These are phyloP conservation scores for Phytophthora nicotianae DNA, from an alignment of 352 stramenopile species.

Conservation along the genomic window DNA sequence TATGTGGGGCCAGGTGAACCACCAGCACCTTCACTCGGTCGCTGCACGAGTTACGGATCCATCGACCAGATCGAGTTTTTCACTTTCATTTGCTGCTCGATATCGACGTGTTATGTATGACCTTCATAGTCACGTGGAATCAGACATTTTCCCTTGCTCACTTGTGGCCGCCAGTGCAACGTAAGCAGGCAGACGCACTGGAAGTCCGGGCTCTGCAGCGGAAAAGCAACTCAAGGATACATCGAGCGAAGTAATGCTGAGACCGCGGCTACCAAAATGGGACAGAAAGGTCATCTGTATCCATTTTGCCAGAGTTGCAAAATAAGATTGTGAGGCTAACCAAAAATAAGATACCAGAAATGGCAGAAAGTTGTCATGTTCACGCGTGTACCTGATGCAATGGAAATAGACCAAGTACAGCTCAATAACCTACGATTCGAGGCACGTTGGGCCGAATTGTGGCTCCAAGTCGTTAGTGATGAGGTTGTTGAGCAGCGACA, in stretches of 20 bases:
- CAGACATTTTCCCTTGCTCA: conserved; percentile 12
- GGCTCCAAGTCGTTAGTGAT: conserved; percentile 43
- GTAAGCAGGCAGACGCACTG: conserved; percentile 30
- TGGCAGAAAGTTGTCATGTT: conserved; percentile 13
- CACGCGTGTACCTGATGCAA: too few species aligned
- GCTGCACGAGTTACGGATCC: conserved; percentile 19
- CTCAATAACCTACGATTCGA: conserved; percentile 23
- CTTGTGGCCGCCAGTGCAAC: conserved; percentile 1
- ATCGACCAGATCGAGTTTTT: conserved; percentile 16
- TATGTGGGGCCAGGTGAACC: conserved; percentile 15
- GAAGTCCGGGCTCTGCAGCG: conserved; percentile 21
- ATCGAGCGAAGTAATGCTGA: conserved; percentile 11
- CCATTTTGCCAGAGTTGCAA: conserved; percentile 5
- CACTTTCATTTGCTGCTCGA: conserved; percentile 16
- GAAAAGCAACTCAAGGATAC: conserved; percentile 17
- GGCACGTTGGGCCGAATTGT: conserved; percentile 53
- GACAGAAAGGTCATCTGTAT: conserved; percentile 5
- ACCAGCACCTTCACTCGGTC: conserved; percentile 14
- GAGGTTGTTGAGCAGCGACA: conserved; percentile 59
- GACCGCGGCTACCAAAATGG: conserved; percentile 27
- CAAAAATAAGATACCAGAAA: conserved; percentile 35
- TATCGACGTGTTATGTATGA: conserved; percentile 28
- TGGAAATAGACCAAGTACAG: too few species aligned
- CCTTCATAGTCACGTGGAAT: conserved; percentile 33
- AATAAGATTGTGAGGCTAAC: conserved; percentile 6